Percentiles rank a stretch among this genome's conserved stretches.
These are phyloP conservation scores for Phytophthora uliginosa DNA, from an alignment of 352 stramenopile species.

Conservation along the genomic window DNA sequence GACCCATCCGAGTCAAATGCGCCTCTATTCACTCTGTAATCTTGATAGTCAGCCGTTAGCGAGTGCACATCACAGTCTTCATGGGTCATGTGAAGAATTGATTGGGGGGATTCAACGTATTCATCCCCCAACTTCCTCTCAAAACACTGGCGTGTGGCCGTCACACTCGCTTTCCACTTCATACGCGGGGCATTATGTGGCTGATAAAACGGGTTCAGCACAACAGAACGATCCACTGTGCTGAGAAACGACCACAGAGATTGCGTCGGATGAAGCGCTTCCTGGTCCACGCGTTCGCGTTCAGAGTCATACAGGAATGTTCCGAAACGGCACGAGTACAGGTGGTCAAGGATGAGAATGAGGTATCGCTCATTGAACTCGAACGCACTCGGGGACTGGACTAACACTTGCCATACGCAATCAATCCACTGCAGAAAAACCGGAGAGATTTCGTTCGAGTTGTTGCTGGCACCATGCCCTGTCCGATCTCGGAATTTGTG, in stretches of 20 bases:
- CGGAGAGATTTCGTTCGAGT: slow-evolving; percentile 94
- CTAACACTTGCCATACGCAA: slow-evolving; percentile 86
- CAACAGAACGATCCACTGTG: slow-evolving; percentile 65
- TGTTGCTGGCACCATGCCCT: slow-evolving; percentile 60
- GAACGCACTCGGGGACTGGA: slow-evolving; percentile 84
- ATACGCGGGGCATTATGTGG: slow-evolving; percentile 50
- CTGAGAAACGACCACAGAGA: slow-evolving; percentile 86
- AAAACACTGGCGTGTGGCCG: slow-evolving; percentile 67
- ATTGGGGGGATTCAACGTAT: slow-evolving; percentile 17
- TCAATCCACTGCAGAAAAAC: slow-evolving; percentile 97
- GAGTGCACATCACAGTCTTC: slow-evolving; percentile 41
- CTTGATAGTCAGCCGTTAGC: slow-evolving; percentile 27
- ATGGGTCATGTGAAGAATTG: slow-evolving; percentile 26
- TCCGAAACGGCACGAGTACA: slow-evolving; percentile 87
- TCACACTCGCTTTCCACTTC: slow-evolving; percentile 67
- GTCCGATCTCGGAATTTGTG: slow-evolving; percentile 90
- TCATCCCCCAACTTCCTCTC: slow-evolving; percentile 32
- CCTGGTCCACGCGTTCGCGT: slow-evolving; percentile 63
- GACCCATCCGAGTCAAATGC: slow-evolving; percentile 41
- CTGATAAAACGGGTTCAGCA: slow-evolving; percentile 84
- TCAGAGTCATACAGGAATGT: slow-evolving; percentile 98
- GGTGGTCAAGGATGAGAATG: slow-evolving; percentile 83
- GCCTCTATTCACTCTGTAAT: slow-evolving; percentile 18
- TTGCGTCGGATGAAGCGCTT: slow-evolving; percentile 60
- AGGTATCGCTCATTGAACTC: slow-evolving; percentile 90